These are phyloP conservation scores for Clarkia xantiana DNA, from an alignment of 345 rosid species.

Conservation along the genomic window DNA sequence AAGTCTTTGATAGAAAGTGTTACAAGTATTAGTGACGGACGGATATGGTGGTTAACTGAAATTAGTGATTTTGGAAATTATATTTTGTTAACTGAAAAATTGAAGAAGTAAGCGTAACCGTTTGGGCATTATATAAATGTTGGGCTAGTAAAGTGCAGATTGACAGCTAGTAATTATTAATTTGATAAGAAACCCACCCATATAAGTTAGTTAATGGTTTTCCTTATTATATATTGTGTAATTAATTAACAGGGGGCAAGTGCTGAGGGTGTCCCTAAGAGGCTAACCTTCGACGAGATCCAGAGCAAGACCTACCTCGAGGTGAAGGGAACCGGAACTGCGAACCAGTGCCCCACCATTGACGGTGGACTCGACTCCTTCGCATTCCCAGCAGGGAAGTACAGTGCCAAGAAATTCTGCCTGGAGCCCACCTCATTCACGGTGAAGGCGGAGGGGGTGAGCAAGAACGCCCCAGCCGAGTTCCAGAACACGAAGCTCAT, in stretches of 20 bases:
- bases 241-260: slow-evolving; percentile 86
- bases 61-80: too few species aligned
- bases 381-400: slow-evolving; percentile 69
- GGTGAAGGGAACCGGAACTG: slow-evolving; percentile 93
- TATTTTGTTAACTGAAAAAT: too few species aligned
- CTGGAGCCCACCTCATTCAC: slow-evolving; percentile 96
- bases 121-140: too few species aligned
- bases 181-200: too few species aligned
- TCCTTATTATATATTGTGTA: too few species aligned
- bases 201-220: too few species aligned
- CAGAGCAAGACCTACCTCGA: slow-evolving; percentile 94
- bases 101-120: too few species aligned
- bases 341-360: slow-evolving; percentile 80
- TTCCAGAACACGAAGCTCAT: slow-evolving; percentile 92
- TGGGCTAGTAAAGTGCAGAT: too few species aligned
- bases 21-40: too few species aligned
- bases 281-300: slow-evolving; percentile 80
- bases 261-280: slow-evolving; percentile 83
- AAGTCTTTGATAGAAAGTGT: too few species aligned
- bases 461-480: slow-evolving; percentile 68
- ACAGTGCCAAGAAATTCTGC: slow-evolving; percentile 73
- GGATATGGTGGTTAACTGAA: too few species aligned
- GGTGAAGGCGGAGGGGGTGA: slow-evolving; percentile 74
- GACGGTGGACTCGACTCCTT: slow-evolving; percentile 68
- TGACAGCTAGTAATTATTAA: too few species aligned